Percentiles rank a stretch among this genome's conserved stretches.
phyloP scores from a whole-genome alignment of 2,329 filamentous ascomycete genomes.

The Pseudogymnoascus sp. region DNA sequence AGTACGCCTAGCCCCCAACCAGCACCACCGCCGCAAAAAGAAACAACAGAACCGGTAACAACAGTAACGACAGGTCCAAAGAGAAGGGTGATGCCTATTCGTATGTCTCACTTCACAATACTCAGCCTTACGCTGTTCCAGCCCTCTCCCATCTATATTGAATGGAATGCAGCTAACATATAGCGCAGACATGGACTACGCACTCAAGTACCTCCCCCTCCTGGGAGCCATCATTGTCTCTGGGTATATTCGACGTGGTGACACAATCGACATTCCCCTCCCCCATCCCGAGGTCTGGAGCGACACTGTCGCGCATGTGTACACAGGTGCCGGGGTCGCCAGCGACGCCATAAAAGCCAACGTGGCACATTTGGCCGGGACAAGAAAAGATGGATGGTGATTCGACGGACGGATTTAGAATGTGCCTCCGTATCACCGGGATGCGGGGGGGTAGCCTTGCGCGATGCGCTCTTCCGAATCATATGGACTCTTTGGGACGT shows the following conservation, averaged over 20 bases:
- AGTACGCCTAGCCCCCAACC: not conserved
- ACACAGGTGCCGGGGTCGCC: constrained; percentile 41
- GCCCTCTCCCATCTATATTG: constrained; percentile 9
- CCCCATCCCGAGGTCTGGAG: constrained; percentile 49
- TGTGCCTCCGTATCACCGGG: not conserved
- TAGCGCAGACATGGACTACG: constrained; percentile 39
- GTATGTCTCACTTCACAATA: constrained; percentile 30
- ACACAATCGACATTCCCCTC: constrained; percentile 49
- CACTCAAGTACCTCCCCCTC: constrained; percentile 42
- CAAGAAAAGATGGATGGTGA: constrained; percentile 19
- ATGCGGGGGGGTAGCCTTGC: not conserved
- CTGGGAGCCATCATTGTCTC: constrained; percentile 48
- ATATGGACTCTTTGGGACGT: not conserved
- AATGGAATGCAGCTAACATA: not conserved
- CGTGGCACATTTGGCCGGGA: constrained; percentile 47
- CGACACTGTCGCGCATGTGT: constrained; percentile 47
- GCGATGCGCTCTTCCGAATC: constrained; percentile 2
- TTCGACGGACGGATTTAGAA: constrained; percentile 5
- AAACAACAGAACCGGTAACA: not conserved
- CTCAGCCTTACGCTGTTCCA: constrained; percentile 13
- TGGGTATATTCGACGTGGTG: constrained; percentile 41
- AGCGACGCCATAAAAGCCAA: constrained; percentile 43
- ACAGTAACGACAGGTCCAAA: not conserved
- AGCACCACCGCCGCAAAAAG: not conserved
- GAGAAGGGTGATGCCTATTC: constrained; percentile 34